A percentile compares a stretch with the other conserved stretches of the same genome.
phyloP scores from a whole-genome alignment of 2,329 filamentous ascomycete genomes.

The Aspergillus sp. region DNA sequence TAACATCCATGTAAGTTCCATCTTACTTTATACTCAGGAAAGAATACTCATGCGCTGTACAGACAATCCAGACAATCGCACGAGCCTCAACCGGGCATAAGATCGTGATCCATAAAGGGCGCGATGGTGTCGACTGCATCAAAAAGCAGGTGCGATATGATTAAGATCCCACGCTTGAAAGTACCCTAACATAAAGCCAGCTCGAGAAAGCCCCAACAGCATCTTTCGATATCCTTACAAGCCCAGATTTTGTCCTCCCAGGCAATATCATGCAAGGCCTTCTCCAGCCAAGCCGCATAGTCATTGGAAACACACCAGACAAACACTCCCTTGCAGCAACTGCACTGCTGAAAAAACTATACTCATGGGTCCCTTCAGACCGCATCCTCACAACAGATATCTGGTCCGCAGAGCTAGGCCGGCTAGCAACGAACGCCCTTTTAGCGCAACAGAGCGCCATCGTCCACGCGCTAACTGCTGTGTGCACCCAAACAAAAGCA shows the following conservation, averaged over 20 bases:
- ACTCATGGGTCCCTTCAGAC: slow-evolving; percentile 8
- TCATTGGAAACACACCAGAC: slow-evolving; percentile 13
- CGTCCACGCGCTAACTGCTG: neutral
- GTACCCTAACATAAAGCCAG: neutral
- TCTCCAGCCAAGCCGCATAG: slow-evolving; percentile 9
- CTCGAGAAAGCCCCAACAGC: neutral
- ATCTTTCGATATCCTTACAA: slow-evolving; percentile 14
- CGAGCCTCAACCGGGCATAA: slow-evolving; percentile 11
- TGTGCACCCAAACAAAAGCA: neutral
- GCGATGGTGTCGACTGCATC: neutral
- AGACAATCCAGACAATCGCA: slow-evolving; percentile 10
- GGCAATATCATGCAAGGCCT: slow-evolving; percentile 8
- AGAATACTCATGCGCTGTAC: neutral
- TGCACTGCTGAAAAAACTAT: slow-evolving; percentile 10
- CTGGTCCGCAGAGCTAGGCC: neutral
- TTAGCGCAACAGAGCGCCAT: neutral
- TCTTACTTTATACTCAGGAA: neutral
- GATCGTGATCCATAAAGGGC: slow-evolving; percentile 13
- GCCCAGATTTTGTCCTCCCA: slow-evolving; percentile 13
- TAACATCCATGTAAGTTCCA: neutral
- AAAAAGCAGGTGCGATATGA: neutral
- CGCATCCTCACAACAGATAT: neutral
- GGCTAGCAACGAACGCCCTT: neutral
- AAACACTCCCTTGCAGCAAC: slow-evolving; percentile 8
- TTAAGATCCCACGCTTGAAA: too few species aligned